These are phyloP conservation scores for Dioscorea dumetorum DNA, from an alignment of 106 monocot genomes.

Conservation along the genomic window DNA sequence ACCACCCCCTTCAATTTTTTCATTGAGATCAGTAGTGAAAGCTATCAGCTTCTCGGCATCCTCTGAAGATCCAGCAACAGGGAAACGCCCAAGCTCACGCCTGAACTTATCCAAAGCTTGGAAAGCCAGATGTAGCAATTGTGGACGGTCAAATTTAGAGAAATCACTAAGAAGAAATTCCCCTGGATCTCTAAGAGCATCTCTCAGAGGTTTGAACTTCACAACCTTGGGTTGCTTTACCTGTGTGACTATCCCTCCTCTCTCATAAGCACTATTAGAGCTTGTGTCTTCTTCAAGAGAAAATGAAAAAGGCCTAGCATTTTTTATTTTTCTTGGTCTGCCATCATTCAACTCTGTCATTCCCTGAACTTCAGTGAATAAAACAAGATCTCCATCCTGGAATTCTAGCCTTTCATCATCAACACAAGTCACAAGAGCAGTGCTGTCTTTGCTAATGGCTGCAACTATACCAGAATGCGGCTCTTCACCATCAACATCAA, in stretches of 20 bases:
- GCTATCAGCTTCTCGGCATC: constrained; percentile 50
- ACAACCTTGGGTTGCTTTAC: constrained; percentile 82
- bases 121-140: constrained; percentile 76
- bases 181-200: constrained; percentile 65
- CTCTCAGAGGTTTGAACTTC: constrained; percentile 64
- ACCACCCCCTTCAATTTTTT: constrained; percentile 31
- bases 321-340: constrained; percentile 74
- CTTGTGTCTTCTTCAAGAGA: constrained; percentile 82
- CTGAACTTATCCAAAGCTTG: constrained; percentile 86
- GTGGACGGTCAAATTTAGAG: constrained; percentile 74
- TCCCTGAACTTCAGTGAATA: constrained; percentile 85
- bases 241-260: constrained; percentile 88
- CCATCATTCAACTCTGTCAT: constrained; percentile 94
- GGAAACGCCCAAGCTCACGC: constrained; percentile 50
- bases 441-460: constrained; percentile 71
- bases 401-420: constrained; percentile 91
- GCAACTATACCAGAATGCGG: constrained; percentile 89
- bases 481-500: constrained; percentile 92
- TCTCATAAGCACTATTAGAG: constrained; percentile 54
- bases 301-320: constrained; percentile 62
- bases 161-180: constrained; percentile 92
- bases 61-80: constrained; percentile 63
- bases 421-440: constrained; percentile 70
- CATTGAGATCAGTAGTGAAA: constrained; percentile 51
- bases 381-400: constrained; percentile 88